Base-by-base conservation (phyloP, 2,329 filamentous ascomycete species). In the Berkeleyomyces rouxiae region DNA sequence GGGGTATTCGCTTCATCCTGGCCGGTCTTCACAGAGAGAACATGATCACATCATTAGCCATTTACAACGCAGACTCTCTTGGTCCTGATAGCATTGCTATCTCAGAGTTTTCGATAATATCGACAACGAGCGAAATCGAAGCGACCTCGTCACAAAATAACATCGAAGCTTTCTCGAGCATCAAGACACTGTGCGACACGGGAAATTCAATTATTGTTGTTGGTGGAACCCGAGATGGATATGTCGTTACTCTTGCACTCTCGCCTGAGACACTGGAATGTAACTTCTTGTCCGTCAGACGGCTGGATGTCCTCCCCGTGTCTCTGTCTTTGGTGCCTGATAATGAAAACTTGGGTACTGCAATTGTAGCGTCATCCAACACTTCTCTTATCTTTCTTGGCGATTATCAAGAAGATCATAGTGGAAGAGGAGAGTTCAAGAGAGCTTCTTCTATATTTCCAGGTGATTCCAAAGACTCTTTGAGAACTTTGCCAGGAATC, bases 201-300 rank as follows among this genome's bases (percentile, higher is more conserved):
- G 49, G 61, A 1, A 64, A 69, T 10, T 68, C 67, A 5, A 67
- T 70, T 0, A 68, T 72, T 11, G 59, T 82, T 1, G 68, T 77
- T 3, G 68, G 75, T 7, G 81, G 81, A 7, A 81, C 78, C 36
- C 75, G 79, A 61, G 78, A 77, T 63, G 81, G 81, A 1, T 74
- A 79, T 43, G 69, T 82, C 1, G 68, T 80, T 37, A 78, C 73
- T 0, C 61, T 79, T 36, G 37, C 57, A 2, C 47, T 65, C 16
- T 39, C 59, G 5, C 51, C 16, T n/a, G 11, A 11, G 13, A 62
- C 57, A 36, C 42, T 63, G 3, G 6, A 46, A 49, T 65, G 63
- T 47, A 13, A 31, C 5, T 65, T 47, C 11, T 36, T 65, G 10
- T 62, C 63, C 10, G 61, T 65, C 16, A 47, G 55, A 23, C 63